Base-by-base conservation (phyloP, 2,329 filamentous ascomycete genomes). In the Pseudonectria foliicola region DNA sequence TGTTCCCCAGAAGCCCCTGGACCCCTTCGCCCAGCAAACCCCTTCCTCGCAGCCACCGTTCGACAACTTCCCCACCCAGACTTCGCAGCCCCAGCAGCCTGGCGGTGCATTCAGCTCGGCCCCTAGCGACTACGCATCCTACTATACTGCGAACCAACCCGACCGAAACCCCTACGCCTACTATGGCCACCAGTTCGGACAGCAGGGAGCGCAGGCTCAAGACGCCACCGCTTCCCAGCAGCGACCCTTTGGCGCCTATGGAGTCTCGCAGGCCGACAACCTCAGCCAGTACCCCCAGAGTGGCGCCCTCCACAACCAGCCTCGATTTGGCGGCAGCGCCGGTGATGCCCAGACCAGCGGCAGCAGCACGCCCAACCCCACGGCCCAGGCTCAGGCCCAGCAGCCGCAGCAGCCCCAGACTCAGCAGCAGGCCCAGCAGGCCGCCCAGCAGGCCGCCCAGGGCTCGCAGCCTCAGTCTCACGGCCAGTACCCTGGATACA, bases 291-390 rank as follows among this genome's bases (percentile, higher is more conserved):
- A 87, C 57, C 79, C 82, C 26, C 85, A 89, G 58, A 85, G 79
- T 57, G 82, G 81, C 48, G 49, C 54, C 21, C 52, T 61, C 28
- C 63, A 66, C 43, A 80, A 64, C 57, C 73, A 71, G 45, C 73
- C 76, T 4, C 73, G 78, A 34, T 81, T 80, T 29, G 71, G 71
- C 21, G 67, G 66, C 45, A 67, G 66, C 30, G 62, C 69, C 21
- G 64, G 71, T 40, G 87, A 94, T 36, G 74, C 76, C 42, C 85
- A 88, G 53, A 87, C 82, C 66, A 95, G 87, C 57, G 90, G 88
- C 29, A 83, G 92, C 60, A 90, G 83, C 52, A 95, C 89, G 3
- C 89, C 90, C 25, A 92, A 93, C 65, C 88, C 89, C 18, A 72
- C 81, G 27, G 64, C 66, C 10, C 73, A 75, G 54, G 65, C 63